Conservation (phyloP, 106 monocot genomes). For the Dendrobium chrysotoxum region DNA sequence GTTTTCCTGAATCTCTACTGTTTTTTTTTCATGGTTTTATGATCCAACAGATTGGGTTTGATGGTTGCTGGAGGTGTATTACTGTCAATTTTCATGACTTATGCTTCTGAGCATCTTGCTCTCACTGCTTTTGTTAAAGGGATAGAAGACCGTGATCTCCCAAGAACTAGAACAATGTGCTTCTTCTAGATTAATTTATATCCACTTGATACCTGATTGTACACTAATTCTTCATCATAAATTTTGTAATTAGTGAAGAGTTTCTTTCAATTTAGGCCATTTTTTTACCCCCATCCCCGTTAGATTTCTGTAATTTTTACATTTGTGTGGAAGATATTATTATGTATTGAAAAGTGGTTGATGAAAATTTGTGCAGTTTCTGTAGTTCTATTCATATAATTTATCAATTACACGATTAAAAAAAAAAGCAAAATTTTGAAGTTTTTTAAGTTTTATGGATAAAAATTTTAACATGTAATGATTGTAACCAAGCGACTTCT, state of each 20-base stretch:
- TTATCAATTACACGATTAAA: too few relatives aligned
- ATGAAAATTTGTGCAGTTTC: too few relatives aligned
- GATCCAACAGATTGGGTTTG: conserved; percentile 58
- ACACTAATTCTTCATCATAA: not conserved
- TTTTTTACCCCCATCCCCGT: not conserved
- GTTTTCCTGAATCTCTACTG: not conserved
- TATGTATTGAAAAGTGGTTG: too few relatives aligned
- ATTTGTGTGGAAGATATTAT: too few relatives aligned
- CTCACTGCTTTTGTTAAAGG: conserved; percentile 68
- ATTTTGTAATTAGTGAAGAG: not conserved
- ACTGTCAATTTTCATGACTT: conserved; percentile 79
- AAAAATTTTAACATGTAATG: too few relatives aligned
- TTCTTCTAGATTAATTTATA: conserved; percentile 5
- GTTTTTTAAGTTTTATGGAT: too few relatives aligned
- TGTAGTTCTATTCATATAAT: too few relatives aligned
- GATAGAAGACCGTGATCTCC: conserved; percentile 45
- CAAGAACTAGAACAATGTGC: conserved; percentile 43
- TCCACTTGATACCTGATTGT: not conserved
- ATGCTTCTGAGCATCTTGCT: conserved; percentile 79
- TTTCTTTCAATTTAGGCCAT: too few relatives aligned
- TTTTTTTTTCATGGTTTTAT: not conserved
- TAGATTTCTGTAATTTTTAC: not conserved
- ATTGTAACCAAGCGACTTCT: too few relatives aligned
- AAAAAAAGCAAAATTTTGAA: too few relatives aligned
- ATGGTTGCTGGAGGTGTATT: conserved; percentile 72